A percentile compares a stretch with the other conserved stretches of the same genome.
These are phyloP conservation scores for Penicillium corylophilum DNA, from an alignment of 2,329 filamentous ascomycete genomes.

Conservation along the genomic window DNA sequence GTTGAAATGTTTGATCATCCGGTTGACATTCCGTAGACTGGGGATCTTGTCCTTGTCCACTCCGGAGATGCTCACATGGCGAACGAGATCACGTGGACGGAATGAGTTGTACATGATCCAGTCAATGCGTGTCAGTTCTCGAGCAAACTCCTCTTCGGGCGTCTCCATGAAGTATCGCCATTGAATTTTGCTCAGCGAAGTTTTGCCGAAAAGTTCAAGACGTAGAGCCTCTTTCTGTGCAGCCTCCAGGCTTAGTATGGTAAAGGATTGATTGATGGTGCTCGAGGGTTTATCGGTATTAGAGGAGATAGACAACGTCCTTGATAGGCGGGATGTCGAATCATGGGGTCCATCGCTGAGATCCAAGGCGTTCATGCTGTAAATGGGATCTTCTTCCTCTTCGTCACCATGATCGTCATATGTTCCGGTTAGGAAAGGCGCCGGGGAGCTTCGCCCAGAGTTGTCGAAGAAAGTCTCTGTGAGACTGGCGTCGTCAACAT, in stretches of 20 bases:
- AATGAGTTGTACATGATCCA: conserved; percentile 99
- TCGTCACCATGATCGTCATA: conserved; percentile 28
- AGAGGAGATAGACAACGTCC: conserved; percentile 40
- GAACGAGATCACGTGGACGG: conserved; percentile 85
- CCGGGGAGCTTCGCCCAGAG: conserved; percentile 43
- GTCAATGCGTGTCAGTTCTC: conserved; percentile 91
- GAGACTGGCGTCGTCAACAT: conserved; percentile 47
- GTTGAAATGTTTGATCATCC: conserved; percentile 92
- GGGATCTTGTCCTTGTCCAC: conserved; percentile 57
- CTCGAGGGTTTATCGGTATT: conserved; percentile 40
- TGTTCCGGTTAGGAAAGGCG: conserved; percentile 30
- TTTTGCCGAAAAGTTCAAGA: conserved; percentile 67
- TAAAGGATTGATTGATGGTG: conserved; percentile 45
- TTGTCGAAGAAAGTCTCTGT: conserved; percentile 43
- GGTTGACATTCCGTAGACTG: conserved; percentile 80
- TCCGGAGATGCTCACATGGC: conserved; percentile 75
- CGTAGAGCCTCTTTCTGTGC: conserved; percentile 75
- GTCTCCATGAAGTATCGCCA: conserved; percentile 90
- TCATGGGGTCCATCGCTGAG: conserved; percentile 41
- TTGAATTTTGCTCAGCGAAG: conserved; percentile 76
- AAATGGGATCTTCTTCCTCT: conserved; percentile 38
- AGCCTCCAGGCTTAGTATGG: conserved; percentile 56
- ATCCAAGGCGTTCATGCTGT: conserved; percentile 41
- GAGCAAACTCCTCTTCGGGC: conserved; percentile 79
- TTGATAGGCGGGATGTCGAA: conserved; percentile 39